Evolutionary conservation across 352 stramenopile species (phyloP).

Genomic region (Globisporangium acanthophoron): DNA sequence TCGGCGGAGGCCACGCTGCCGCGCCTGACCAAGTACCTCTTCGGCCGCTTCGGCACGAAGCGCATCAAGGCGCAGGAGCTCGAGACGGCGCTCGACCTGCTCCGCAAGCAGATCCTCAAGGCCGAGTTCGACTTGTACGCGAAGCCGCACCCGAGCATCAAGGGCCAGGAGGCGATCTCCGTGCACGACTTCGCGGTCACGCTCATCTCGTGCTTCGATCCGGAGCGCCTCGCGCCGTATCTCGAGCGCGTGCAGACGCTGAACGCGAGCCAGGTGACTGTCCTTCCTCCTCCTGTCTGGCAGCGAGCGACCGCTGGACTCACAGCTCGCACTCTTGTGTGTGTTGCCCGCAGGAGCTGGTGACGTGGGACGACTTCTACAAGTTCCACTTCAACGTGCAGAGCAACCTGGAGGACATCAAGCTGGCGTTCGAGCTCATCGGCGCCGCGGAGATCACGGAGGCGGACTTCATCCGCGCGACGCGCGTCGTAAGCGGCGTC

Average conservation of each 20-base stretch:
- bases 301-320: no score
- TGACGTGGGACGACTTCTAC: constrained; percentile 71
- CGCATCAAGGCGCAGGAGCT: constrained; percentile 55
- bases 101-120: constrained; percentile 56
- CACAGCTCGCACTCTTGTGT: neutral
- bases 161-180: constrained; percentile 41
- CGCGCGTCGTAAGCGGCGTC: constrained; percentile 55
- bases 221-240: constrained; percentile 50
- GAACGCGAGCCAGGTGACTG: constrained; percentile 46
- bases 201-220: constrained; percentile 67
- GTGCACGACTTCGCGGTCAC: constrained; percentile 78
- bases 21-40: constrained; percentile 59
- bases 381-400: constrained; percentile 73
- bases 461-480: constrained; percentile 66
- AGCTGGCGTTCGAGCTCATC: constrained; percentile 64
- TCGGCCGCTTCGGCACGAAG: constrained; percentile 49
- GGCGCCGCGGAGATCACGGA: constrained; percentile 62
- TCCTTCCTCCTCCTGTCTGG: no score
- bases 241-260: constrained; percentile 56
- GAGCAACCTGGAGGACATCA: constrained; percentile 65
- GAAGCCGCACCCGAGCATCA: constrained; percentile 29
- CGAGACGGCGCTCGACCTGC: constrained; percentile 32
- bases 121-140: constrained; percentile 75
- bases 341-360: constrained; percentile 27
- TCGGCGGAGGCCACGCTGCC: constrained; percentile 25